These are phyloP conservation scores for Cucumis sativus DNA, from an alignment of 306 rosid genomes.

Conservation along the genomic window DNA sequence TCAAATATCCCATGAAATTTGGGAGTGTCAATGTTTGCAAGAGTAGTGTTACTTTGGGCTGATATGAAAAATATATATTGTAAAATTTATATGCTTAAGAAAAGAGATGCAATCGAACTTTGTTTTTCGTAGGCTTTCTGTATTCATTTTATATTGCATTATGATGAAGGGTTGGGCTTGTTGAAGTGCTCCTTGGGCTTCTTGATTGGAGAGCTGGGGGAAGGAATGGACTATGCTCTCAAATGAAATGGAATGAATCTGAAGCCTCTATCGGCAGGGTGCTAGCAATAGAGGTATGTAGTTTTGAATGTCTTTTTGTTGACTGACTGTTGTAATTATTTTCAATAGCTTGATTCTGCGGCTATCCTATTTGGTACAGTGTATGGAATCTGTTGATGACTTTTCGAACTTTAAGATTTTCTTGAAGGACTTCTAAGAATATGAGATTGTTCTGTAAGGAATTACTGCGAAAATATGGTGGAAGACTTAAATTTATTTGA, in stretches of 20 bases:
- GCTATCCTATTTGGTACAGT: background rate
- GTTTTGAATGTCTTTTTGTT: background rate
- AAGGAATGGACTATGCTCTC: slow-evolving; percentile 84
- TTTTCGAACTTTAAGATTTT: background rate
- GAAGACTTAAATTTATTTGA: background rate
- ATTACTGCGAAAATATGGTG: background rate
- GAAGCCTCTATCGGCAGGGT: slow-evolving; percentile 99
- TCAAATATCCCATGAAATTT: background rate
- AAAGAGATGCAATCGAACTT: slow-evolving; percentile 2
- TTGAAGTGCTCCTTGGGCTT: slow-evolving; percentile 96
- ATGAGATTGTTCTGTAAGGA: background rate
- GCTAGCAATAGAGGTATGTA: slow-evolving; percentile 87
- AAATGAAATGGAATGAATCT: slow-evolving; percentile 99
- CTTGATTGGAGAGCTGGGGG: slow-evolving; percentile 99
- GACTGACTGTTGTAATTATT: background rate
- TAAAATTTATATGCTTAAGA: background rate
- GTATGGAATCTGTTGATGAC: background rate
- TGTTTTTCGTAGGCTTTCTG: background rate
- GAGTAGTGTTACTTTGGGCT: background rate
- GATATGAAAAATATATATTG: background rate
- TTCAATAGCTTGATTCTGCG: background rate
- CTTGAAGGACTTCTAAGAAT: background rate
- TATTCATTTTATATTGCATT: slow-evolving; percentile 13
- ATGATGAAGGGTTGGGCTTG: slow-evolving; percentile 88
- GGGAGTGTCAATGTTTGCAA: background rate